Evolutionary conservation across 73 alveolate genomes (phyloP).

Genomic region (Durusdinium trenchii): DNA sequence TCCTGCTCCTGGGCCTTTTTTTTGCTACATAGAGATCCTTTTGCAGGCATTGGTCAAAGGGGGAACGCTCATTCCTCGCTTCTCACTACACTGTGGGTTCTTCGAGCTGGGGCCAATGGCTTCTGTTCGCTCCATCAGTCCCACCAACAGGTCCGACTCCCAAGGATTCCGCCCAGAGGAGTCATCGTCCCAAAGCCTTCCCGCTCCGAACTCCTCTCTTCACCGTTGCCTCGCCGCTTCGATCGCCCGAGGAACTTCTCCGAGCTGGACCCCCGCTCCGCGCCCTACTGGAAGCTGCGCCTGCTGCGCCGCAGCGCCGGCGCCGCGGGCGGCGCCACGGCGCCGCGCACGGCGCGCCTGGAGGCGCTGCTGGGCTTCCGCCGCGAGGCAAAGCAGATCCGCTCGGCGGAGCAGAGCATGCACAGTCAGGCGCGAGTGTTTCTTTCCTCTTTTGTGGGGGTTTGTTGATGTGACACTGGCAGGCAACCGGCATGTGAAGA

Average conservation of each 20-base stretch:
- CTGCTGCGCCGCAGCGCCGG: conserved; percentile 2
- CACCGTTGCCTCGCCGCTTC: too few species aligned
- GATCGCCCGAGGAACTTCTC: conserved; percentile 66
- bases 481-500: neutral
- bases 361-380: conserved; percentile 64
- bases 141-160: neutral
- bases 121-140: neutral
- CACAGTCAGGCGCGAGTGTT: neutral
- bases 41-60: too few species aligned
- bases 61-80: too few species aligned
- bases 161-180: neutral
- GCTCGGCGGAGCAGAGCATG: conserved; percentile 87
- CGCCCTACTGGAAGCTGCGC: conserved; percentile 92
- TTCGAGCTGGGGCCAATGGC: neutral
- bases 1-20: too few species aligned
- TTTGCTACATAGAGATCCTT: too few species aligned
- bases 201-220: too few species aligned
- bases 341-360: conserved; percentile 54
- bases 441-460: neutral
- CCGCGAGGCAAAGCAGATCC: conserved; percentile 56
- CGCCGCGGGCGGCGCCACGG: neutral
- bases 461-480: neutral
- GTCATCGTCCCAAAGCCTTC: neutral
- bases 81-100: neutral
- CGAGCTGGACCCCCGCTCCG: conserved; percentile 54